Percentiles rank a stretch among this genome's conserved stretches.
These are phyloP conservation scores for Boletus semigastroideus DNA, from an alignment of 1,284 basidiomycete species.

Conservation along the genomic window DNA sequence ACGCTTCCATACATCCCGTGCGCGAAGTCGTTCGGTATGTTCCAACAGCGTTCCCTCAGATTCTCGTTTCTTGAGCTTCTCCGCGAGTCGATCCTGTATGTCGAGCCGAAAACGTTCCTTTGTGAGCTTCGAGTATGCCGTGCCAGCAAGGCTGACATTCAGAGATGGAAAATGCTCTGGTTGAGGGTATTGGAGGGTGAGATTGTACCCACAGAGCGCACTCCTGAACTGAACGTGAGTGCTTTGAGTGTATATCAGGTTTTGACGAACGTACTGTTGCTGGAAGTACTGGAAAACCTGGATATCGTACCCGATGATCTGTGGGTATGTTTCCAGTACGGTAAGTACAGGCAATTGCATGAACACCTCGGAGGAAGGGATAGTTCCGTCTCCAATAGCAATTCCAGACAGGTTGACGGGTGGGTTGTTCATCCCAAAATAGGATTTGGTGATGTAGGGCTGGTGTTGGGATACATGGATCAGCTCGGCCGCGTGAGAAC, in stretches of 20 bases:
- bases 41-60: background rate
- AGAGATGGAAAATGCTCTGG: conserved; percentile 51
- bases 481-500: background rate
- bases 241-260: background rate
- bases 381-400: conserved; percentile 65
- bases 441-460: conserved; percentile 71
- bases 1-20: conserved; percentile 42
- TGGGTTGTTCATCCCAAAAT: conserved; percentile 57
- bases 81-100: conserved; percentile 1
- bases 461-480: conserved; percentile 24
- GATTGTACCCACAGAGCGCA: conserved; percentile 61
- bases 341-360: conserved; percentile 53
- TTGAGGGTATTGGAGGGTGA: conserved; percentile 74
- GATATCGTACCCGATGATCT: conserved; percentile 42
- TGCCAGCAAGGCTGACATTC: conserved; percentile 4
- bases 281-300: conserved; percentile 66
- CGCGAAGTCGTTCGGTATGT: conserved; percentile 8
- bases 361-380: conserved; percentile 47
- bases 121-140: conserved; percentile 15
- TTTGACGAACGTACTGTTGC: conserved; percentile 46
- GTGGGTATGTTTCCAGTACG: conserved; percentile 58
- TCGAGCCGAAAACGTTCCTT: conserved; percentile 17
- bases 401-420: conserved; percentile 64
- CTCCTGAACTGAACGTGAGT: conserved; percentile 39
- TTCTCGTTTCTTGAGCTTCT: background rate